Conservation (phyloP, 2,329 filamentous ascomycete species). For the Aureobasidium uvarum region DNA sequence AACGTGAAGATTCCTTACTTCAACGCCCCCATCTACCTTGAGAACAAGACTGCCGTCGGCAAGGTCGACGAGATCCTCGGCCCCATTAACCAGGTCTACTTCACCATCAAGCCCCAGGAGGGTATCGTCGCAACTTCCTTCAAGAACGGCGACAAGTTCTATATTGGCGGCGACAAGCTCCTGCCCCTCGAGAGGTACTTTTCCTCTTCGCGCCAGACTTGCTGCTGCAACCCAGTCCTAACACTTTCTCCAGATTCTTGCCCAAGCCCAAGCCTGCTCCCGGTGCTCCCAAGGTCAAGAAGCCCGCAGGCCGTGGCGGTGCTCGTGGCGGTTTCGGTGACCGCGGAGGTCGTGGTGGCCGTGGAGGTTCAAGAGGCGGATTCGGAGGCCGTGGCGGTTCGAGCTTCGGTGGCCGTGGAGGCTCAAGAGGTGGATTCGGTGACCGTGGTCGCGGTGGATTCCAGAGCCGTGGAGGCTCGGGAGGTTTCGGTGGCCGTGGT, state of each 20-base stretch:
- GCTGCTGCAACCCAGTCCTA: constrained; percentile 28
- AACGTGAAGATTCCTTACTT: constrained; percentile 98
- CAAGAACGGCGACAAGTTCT: constrained; percentile 97
- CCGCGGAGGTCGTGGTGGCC: constrained; percentile 41
- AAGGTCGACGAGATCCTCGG: constrained; percentile 98
- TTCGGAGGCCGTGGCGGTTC: constrained; percentile 46
- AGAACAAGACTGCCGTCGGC: constrained; percentile 80
- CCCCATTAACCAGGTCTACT: constrained; percentile 96
- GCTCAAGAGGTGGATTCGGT: constrained; percentile 13
- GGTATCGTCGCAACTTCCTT: constrained; percentile 94
- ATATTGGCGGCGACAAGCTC: constrained; percentile 90
- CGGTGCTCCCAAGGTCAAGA: constrained; percentile 66
- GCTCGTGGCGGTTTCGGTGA: constrained; percentile 38
- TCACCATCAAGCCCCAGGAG: constrained; percentile 96
- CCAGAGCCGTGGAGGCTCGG: neutral
- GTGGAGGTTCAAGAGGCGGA: constrained; percentile 43
- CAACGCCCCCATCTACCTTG: constrained; percentile 97
- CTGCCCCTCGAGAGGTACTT: constrained; percentile 78
- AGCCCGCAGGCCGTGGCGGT: constrained; percentile 57
- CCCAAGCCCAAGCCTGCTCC: constrained; percentile 80
- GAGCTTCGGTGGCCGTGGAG: constrained; percentile 15
- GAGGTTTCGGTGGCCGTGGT: constrained; percentile 2
- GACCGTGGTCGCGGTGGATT: constrained; percentile 9
- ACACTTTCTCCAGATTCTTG: constrained; percentile 63
- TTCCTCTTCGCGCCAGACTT: neutral